Base-by-base conservation (phyloP, 169 alveolate genomes). In the Eimeria maxima region DNA sequence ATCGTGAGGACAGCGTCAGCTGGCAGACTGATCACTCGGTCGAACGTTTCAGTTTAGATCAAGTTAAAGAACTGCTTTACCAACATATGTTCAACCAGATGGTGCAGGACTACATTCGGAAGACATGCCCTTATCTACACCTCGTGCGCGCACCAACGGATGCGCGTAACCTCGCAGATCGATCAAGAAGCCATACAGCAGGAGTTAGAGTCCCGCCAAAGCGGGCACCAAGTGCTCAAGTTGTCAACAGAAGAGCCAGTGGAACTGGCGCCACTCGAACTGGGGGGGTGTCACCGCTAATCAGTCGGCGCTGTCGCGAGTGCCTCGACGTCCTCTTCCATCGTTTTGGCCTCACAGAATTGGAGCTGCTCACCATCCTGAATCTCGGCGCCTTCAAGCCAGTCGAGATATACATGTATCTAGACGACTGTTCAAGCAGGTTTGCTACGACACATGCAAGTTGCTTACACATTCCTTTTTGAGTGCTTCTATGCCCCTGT, bases 311-410 rank as follows among this genome's bases (percentile, higher is more conserved):
- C 57, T 38, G 42, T 29, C 93, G 93, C 55, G 93, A 86, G 20
- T 86, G 93, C 93, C 93, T 86, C 16, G 93, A 86, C 67, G 29
- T 69, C 44, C 78, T 86, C 29, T 67, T 86, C 16, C 93, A 86
- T 27, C 93, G 93, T 27, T 86, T 57, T 45, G 93, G 93, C 42
- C 80, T 86, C 65, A 86, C 78, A 27, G 93, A 86, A 16, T 50
- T 86, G 63, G 93, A 86, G 44, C 57, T 86, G 81, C 93, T 86
- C 27, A 57, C 93, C 2, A 86, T 86, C 50, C 18, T 86, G 93
- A 86, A 86, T 38, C 78, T 86, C 42, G 93, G 93, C 27, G 93
- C 93, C 74, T 86, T 57, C 93, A 86, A 86, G 78, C 93, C 93
- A 13, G 93, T 86, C 53, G 93, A 86, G 42, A 86, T 86, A 18